Evolutionary conservation across 371 early-diverging fungal species (phyloP), one percentile per base, ranked within the genome.

Genomic region (Mortierella sp.): DNA sequence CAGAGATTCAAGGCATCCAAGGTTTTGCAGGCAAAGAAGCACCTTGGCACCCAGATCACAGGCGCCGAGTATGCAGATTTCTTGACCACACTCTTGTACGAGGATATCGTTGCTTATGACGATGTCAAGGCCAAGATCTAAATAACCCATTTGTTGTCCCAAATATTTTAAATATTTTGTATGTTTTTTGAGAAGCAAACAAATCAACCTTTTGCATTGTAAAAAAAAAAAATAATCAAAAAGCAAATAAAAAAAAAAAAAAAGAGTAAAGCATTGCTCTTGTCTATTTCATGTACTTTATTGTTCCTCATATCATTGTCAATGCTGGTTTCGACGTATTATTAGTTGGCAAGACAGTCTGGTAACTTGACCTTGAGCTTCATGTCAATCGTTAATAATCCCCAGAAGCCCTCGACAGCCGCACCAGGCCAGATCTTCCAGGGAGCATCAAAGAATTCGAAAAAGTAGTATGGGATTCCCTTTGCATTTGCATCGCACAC

Each of bases 1-100:
- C 82, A 83, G 69, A 85, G 88, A 61, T 91, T 89, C 73, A 83
- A 83, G 73, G 68, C 86, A 49, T 80, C 89, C 64, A 96, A 96
- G 80, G 92, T 93, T 62, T 86, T 87, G 51, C 83, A 85, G 66
- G 98, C 98, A 68, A 92, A 91, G 87, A 85, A 90, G 83, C 89
- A 88, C 75, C 87, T 98, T 61, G 89, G 89, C 32, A 85, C 89
- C 53, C 96, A 95, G 69, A 87, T 96, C 82, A 92, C 92, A 34
- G 96, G 96, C 49, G 82, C 90, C 67, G 92, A 89, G 62, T 97
- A 96, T 84, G 92, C 94, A 55, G 98, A 97, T 70, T 98, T 98
- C 87, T 85, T 98, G 77, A 97, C 98, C 45, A 91, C 92, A 0
- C 83, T 94, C 70, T 87, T 92, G 75, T 96, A 96, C 82, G 91